A percentile compares a stretch with the other conserved stretches of the same genome.
Evolutionary conservation across 2,329 filamentous ascomycete species (phyloP).

Genomic region (Colletotrichum sublineola): DNA sequence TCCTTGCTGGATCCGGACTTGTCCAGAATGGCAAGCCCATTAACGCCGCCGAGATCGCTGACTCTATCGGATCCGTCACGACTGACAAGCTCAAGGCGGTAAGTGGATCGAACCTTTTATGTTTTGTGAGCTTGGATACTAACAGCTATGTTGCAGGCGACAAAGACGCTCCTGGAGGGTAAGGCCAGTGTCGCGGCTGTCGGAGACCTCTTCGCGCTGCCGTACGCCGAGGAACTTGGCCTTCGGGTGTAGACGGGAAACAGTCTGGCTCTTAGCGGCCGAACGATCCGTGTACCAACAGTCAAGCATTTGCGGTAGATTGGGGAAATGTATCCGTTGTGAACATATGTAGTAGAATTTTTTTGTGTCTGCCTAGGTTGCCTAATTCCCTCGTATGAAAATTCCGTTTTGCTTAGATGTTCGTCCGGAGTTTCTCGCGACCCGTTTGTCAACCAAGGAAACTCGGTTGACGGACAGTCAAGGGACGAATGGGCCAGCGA

Average conservation of each 20-base stretch:
- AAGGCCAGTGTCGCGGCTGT: conserved; percentile 92
- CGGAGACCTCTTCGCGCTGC: conserved; percentile 91
- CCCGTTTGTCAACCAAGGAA: not conserved
- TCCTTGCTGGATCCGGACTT: conserved; percentile 87
- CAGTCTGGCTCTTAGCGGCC: conserved; percentile 45
- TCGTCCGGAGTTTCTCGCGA: conserved; percentile 7
- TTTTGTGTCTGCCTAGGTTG: conserved; percentile 42
- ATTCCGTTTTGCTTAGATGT: conserved; percentile 3
- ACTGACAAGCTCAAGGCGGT: conserved; percentile 88
- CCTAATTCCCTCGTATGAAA: conserved; percentile 32
- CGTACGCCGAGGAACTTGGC: conserved; percentile 94
- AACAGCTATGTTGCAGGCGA: conserved; percentile 70
- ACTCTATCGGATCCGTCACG: conserved; percentile 84
- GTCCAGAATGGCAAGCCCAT: conserved; percentile 85
- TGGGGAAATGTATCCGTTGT: conserved; percentile 58
- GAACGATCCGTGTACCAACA: conserved; percentile 57
- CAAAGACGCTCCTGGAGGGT: conserved; percentile 86
- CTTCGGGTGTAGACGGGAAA: conserved; percentile 82
- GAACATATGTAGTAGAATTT: conserved; percentile 62
- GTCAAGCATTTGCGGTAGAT: conserved; percentile 51
- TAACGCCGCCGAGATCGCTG: conserved; percentile 83
- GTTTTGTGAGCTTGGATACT: conserved; percentile 44
- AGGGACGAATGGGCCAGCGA: not conserved
- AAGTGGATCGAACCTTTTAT: conserved; percentile 56
- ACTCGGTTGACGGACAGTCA: not conserved